Base-by-base conservation (phyloP, 75 land plant species). In the Larix kaempferi region DNA sequence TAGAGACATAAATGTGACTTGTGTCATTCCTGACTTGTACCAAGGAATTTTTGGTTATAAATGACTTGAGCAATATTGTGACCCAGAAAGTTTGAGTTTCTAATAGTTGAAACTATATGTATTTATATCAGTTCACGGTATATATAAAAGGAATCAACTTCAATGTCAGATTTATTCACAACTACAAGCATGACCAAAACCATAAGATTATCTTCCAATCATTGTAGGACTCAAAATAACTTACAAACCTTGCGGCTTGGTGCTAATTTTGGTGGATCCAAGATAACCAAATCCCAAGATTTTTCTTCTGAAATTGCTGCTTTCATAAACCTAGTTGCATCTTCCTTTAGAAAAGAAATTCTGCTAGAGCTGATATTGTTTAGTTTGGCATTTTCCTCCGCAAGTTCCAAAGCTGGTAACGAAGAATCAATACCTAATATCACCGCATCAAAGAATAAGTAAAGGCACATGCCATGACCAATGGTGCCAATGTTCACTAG, bases 221-320 rank as follows among this genome's bases (percentile, higher is more conserved):
- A 33, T 29, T 35, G 4, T 10, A 69, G 39, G 73, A 69, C 41
- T 69, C n/a, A 10, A 69, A 5, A 27, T 41, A 71, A 62, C 15
- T 33, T 61, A 17, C 22, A 69, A 83, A 94, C 98, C 93, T 96
- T 92, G 69, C 80, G 86, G 22, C 83, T 82, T 12, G 99, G 98
- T 52, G 99, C 99, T 39, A 96, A 79, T 75, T 96, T 96, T 59
- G 99, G 99, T 23, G 99, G 99, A 86, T 96, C 99, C 54, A 96
- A 49, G 67, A 96, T 87, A 37, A 96, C 91, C 41, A 96, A 66
- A 78, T 96, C 99, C 98, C 98, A 96, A 14, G 84, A 78, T 56
- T 89, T 84, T 23, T 86, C 79, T 56, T 87, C 79, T 17, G 85
- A 76, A 74, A 85, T 67, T 74, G 99, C 95, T 8, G 22, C 75